A percentile compares a stretch with the other conserved stretches of the same genome.
Conservation (phyloP, 208 protist genomes). For the Leishmania amazonensis region DNA sequence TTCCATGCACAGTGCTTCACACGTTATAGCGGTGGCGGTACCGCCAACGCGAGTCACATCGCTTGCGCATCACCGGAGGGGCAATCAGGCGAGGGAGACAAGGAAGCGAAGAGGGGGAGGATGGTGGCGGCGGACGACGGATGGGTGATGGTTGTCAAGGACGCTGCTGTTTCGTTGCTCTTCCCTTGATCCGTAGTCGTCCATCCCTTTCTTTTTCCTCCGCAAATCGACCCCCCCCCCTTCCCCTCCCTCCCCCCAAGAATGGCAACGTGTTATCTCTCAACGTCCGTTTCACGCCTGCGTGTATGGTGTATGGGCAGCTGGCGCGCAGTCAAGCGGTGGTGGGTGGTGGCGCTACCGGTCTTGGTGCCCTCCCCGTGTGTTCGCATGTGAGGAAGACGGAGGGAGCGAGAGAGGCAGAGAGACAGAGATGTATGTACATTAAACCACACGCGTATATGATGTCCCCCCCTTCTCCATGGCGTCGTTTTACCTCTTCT, state of each 20-base stretch:
- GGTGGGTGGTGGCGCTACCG: not conserved
- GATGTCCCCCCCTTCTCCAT: not conserved
- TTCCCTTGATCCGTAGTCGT: not conserved
- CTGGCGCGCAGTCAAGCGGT: not conserved
- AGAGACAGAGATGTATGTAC: not conserved
- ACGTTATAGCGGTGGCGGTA: not conserved
- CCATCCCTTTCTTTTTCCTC: not conserved
- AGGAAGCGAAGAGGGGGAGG: not conserved
- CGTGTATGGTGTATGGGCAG: not conserved
- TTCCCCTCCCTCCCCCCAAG: not conserved
- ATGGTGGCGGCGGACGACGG: not conserved
- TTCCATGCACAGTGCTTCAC: not conserved
- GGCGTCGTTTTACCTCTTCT: not conserved
- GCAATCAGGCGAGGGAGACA: not conserved
- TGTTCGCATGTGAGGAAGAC: not conserved
- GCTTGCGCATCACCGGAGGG: not conserved
- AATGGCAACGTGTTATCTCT: not conserved
- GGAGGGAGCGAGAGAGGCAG: not conserved
- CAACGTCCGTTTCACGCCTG: not conserved
- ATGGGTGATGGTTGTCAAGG: not conserved
- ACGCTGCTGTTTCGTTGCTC: not conserved
- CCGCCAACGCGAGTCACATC: not conserved
- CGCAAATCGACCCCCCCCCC: no score
- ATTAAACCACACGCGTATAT: not conserved
- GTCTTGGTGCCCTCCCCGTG: not conserved